phyloP scores from a whole-genome alignment of 352 stramenopile genomes.

The Phytophthora europaea region DNA sequence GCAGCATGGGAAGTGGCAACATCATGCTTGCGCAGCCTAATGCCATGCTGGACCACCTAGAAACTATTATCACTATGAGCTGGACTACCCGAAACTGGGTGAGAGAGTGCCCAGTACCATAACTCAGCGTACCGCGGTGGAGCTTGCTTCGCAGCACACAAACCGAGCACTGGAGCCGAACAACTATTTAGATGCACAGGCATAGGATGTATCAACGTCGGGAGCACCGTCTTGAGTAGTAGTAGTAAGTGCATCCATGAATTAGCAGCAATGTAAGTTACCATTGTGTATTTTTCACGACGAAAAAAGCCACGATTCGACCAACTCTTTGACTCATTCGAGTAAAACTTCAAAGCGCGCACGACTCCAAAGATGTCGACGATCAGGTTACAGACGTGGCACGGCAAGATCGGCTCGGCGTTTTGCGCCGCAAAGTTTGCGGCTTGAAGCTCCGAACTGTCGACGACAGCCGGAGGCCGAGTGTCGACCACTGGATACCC shows the following conservation, averaged over 20 bases:
- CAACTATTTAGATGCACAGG: background rate
- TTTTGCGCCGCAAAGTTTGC: too few relatives aligned
- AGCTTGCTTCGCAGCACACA: too few relatives aligned
- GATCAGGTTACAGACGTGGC: slow-evolving; percentile 9
- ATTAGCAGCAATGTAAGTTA: background rate
- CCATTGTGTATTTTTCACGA: background rate
- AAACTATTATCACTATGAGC: background rate
- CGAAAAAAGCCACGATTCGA: background rate
- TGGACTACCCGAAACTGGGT: background rate
- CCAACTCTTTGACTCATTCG: background rate
- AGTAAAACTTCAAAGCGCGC: slow-evolving; percentile 9
- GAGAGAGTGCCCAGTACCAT: too few relatives aligned
- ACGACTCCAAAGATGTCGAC: slow-evolving; percentile 21
- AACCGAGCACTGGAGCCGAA: background rate
- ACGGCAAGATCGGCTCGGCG: slow-evolving; percentile 7
- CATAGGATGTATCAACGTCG: background rate
- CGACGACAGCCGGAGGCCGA: slow-evolving; percentile 5
- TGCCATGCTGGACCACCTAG: background rate
- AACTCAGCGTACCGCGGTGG: too few relatives aligned
- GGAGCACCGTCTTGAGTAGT: too few relatives aligned
- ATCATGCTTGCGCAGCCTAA: slow-evolving; percentile 28
- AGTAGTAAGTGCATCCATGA: too few relatives aligned
- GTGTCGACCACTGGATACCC: slow-evolving; percentile 16
- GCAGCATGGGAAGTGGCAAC: slow-evolving; percentile 54
- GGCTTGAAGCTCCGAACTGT: slow-evolving; percentile 6